Base-by-base conservation (phyloP, 2,329 filamentous ascomycete species). In the Purpureocillium takamizusanense region DNA sequence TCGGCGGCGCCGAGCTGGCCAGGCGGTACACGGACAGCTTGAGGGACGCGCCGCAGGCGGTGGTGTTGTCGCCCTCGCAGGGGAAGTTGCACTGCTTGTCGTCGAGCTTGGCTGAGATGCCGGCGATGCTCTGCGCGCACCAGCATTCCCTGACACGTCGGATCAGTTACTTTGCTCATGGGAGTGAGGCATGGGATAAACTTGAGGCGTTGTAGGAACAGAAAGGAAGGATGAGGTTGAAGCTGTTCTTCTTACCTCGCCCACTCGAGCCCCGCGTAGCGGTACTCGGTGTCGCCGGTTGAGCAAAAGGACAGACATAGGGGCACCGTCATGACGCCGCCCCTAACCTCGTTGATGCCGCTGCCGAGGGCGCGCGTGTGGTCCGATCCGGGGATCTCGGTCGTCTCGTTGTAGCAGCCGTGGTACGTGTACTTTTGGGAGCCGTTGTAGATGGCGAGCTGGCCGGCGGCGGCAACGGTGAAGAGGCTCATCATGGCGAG, bases 401-500 rank as follows among this genome's bases (percentile, higher is more conserved):
- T 67, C 2, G 74, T 76, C 51, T 79, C 75, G 47, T 75, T 74
- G 59, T 60, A 78, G 60, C 76, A 80, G 40, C 75, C 75, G n/a
- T 56, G 51, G 55, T 78, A 78, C 13, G 39, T 44, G 57, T 75
- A 78, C 33, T 49, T 52, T 23, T 48, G 44, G 6, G 57, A 56
- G 30, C 49, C 50, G 35, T 52, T 53, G 53, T 62, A 68, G 46
- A 66, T 53, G 4, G 42, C 49, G 23, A 54, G 46, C 3, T 31
- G 46, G 15, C 47, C 34, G 10, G 49, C 46, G 7, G 44, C 13
- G 14, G 46, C 46, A n/a, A 51, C 37, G 8, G 40, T 23, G 23
- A 39, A 35, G 18, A 43, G 21, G 13, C 43, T 7, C 14, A 47
- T n/a, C 15, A 43, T 34, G 23, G 45, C 27, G 21, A 52, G 5